Evolutionary conservation across 1,284 basidiomycete species (phyloP).

Genomic region (Trichosporon coremiiforme): DNA sequence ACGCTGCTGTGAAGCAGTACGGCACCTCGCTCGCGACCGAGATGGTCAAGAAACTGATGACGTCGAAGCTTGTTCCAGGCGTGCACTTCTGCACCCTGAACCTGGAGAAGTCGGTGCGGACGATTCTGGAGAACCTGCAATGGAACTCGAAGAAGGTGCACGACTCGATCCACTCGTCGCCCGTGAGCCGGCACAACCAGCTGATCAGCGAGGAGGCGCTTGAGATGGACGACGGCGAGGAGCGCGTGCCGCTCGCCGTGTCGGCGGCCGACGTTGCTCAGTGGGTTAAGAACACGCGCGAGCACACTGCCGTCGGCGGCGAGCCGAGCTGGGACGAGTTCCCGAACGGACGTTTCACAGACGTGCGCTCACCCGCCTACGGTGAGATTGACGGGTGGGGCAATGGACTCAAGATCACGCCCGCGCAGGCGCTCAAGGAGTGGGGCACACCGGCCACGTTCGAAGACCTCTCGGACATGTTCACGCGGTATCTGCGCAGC

Average conservation of each 20-base stretch:
- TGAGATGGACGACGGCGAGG: neutral
- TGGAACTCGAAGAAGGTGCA: constrained; percentile 60
- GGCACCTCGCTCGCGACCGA: constrained; percentile 76
- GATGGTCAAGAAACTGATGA: constrained; percentile 64
- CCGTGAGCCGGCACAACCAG: constrained; percentile 62
- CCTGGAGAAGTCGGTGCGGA: constrained; percentile 90
- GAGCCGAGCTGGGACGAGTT: constrained; percentile 87
- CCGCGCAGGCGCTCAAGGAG: constrained; percentile 67
- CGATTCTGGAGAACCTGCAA: constrained; percentile 76
- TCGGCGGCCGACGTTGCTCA: constrained; percentile 50
- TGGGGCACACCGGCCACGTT: constrained; percentile 78
- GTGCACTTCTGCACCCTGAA: constrained; percentile 98
- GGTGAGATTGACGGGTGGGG: constrained; percentile 94
- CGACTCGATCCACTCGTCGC: constrained; percentile 31
- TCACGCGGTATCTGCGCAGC: constrained; percentile 70
- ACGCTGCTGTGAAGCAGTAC: constrained; percentile 86
- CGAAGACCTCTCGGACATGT: constrained; percentile 75
- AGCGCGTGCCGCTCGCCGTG: constrained; percentile 45
- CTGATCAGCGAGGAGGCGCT: constrained; percentile 69
- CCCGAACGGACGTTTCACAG: constrained; percentile 97
- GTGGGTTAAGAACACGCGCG: constrained; percentile 46
- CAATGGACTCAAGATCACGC: constrained; percentile 60
- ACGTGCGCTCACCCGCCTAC: constrained; percentile 93
- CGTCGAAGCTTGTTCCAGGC: constrained; percentile 69
- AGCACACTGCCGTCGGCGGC: constrained; percentile 23